Conservation (phyloP, 148 eudicot genomes). For the Camellia japonica region DNA sequence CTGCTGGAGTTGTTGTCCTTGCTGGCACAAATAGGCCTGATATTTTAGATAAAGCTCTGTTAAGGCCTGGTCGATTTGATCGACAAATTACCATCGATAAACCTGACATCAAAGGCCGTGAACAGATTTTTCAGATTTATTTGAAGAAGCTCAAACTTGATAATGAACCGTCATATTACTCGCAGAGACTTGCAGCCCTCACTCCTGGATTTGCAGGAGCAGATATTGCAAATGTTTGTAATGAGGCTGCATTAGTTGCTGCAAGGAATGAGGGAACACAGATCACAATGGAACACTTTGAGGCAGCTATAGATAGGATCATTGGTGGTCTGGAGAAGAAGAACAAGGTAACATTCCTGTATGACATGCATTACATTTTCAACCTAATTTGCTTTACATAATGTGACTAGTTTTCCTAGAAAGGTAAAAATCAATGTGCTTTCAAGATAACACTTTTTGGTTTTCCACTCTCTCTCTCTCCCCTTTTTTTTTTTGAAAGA, state of each 20-base stretch:
- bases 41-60: slow-evolving; percentile 79
- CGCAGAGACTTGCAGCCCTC: slow-evolving; percentile 82
- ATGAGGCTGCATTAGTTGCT: slow-evolving; percentile 92
- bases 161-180: slow-evolving; percentile 63
- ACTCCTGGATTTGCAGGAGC: slow-evolving; percentile 98
- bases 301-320: slow-evolving; percentile 77
- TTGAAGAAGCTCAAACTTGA: slow-evolving; percentile 82
- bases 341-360: slow-evolving; percentile 49
- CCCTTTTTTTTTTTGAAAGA: neutral
- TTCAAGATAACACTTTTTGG: no score
- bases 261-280: slow-evolving; percentile 55
- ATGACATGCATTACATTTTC: neutral
- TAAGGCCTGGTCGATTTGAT: slow-evolving; percentile 90
- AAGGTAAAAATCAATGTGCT: neutral
- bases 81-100: slow-evolving; percentile 78
- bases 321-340: slow-evolving; percentile 94
- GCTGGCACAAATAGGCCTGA: slow-evolving; percentile 93
- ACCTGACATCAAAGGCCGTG: slow-evolving; percentile 91
- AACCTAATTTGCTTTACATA: neutral
- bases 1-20: slow-evolving; percentile 80
- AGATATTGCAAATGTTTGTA: slow-evolving; percentile 89
- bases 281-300: slow-evolving; percentile 77
- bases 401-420: neutral
- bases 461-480: neutral
- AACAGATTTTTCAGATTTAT: slow-evolving; percentile 79